Conservation (phyloP, 306 rosid genomes). For the Dryas drummondii region DNA sequence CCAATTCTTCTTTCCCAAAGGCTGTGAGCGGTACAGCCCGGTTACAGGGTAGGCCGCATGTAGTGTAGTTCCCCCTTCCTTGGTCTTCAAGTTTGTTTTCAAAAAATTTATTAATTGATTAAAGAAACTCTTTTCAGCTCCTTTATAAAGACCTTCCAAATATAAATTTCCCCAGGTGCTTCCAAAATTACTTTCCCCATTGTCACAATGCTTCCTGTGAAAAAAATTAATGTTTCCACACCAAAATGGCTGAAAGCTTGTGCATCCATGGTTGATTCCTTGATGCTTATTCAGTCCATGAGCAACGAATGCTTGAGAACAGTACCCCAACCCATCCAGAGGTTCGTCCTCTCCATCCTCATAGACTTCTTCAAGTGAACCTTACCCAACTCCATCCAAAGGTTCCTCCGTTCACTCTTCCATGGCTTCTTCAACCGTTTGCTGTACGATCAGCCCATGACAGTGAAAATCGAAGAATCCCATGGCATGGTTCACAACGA, state of each 20-base stretch:
- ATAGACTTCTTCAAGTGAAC: background rate
- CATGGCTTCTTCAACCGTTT: slow-evolving; percentile 1
- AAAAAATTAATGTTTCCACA: background rate
- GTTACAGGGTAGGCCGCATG: no score
- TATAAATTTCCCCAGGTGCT: background rate
- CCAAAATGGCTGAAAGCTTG: background rate
- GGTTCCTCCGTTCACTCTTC: background rate
- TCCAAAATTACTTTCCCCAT: no score
- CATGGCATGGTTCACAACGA: slow-evolving; percentile 38
- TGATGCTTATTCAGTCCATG: slow-evolving; percentile 4
- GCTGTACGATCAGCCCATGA: background rate
- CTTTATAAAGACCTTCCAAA: no score
- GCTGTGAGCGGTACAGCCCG: no score
- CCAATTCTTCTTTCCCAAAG: no score
- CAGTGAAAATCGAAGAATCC: background rate
- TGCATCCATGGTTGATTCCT: background rate
- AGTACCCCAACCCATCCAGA: background rate
- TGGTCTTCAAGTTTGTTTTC: no score
- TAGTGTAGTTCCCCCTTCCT: no score
- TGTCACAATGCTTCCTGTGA: background rate
- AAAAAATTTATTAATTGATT: no score
- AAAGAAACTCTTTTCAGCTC: no score
- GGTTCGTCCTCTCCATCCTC: background rate
- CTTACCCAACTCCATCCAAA: background rate
- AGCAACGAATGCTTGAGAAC: background rate